Base-by-base conservation (phyloP, 2,329 filamentous ascomycete species). In the Colletotrichum caudatum region DNA sequence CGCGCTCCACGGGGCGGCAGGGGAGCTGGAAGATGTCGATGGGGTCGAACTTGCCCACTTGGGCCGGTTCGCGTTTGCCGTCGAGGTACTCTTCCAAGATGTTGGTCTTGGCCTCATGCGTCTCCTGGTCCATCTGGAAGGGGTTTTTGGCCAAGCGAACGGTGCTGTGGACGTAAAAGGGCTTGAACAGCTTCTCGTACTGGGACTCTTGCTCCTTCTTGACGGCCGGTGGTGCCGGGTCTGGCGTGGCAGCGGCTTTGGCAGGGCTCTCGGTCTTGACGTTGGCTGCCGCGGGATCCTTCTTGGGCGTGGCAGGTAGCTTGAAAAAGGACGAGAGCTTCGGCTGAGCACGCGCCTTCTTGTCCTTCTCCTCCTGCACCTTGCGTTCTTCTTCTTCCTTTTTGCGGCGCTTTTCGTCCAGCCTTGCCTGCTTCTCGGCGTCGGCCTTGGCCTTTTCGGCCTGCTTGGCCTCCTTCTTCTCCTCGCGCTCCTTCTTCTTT, bases 131-230 rank as follows among this genome's bases (percentile, higher is more conserved):
- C 78, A 91, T 85, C 50, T 85, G 79, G 37, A 89, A 89, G 2
- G 83, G 84, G 60, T 85, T 82, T 0, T 87, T 85, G 0, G 94
- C 94, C 64, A 98, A 76, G n/a, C 82, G 88, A 1, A 94, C 92
- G 76, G 94, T 88, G 3, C 90, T 86, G 70, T 94, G 92, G 57
- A 96, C 78, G 73, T 92, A 95, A 80, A 98, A 98, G 0, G 93
- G 91, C 41, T 94, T 88, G 77, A 98, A 98, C 46, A 87, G 84
- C 75, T 89, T 90, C 23, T 92, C 84, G 75, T 94, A 95, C 56
- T 89, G 86, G 0, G 88, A 86, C 33, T 81, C 75, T 9, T 74
- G 39, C 33, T 78, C 76, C 50, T 76, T 74, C 23, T 75, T 66
- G 3, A 68, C 23, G 12, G 74, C 66, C 12, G 69, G 71, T 18